Conservation (phyloP, 176 grass and related monocot genomes). For the Neostapfia colusana region DNA sequence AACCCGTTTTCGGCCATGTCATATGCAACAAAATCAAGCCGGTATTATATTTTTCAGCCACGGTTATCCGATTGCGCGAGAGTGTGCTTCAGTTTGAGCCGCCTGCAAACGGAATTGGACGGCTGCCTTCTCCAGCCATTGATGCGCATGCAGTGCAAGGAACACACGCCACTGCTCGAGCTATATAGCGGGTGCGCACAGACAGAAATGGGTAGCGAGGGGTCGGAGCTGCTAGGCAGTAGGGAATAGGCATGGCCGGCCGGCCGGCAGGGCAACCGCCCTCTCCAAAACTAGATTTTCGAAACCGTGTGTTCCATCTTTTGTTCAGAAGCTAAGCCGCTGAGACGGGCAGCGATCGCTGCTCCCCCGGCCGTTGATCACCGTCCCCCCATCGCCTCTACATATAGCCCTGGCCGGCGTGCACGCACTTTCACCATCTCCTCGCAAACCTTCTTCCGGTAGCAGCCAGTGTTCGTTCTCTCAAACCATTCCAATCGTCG, state of each 20-base stretch:
- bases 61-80: neutral
- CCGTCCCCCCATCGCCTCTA: neutral
- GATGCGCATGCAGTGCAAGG: slow-evolving; percentile 1
- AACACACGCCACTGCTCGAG: neutral
- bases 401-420: neutral
- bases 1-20: neutral
- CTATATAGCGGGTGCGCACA: neutral
- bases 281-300: slow-evolving; percentile 3
- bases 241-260: neutral
- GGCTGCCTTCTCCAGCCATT: neutral
- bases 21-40: neutral
- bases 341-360: slow-evolving; percentile 1
- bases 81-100: neutral
- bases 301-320: slow-evolving; percentile 4
- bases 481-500: neutral
- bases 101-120: neutral
- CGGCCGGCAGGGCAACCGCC: slow-evolving; percentile 27
- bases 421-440: slow-evolving; percentile 8
- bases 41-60: neutral
- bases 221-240: slow-evolving; percentile 32
- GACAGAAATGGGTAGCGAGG: slow-evolving; percentile 18
- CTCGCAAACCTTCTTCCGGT: neutral
- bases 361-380: slow-evolving; percentile 15
- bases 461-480: neutral
- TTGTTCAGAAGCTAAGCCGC: neutral